A percentile compares a stretch with the other conserved stretches of the same genome.
Conservation (phyloP, 2,329 filamentous ascomycete species). For the Colletotrichum shisoi region DNA sequence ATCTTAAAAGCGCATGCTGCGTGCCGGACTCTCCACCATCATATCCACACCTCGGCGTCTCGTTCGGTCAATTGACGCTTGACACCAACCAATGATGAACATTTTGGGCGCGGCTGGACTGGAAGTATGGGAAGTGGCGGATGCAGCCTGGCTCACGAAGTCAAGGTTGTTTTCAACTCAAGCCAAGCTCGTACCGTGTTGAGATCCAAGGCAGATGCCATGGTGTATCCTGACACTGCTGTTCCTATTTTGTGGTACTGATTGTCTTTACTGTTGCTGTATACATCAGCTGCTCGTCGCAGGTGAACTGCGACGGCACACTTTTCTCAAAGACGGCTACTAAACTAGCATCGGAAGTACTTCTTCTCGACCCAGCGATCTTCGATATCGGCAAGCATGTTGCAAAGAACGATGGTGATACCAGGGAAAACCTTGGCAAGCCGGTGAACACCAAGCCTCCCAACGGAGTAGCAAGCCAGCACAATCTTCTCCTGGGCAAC, state of each 20-base stretch:
- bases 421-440: slow-evolving; percentile 88
- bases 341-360: slow-evolving; percentile 81
- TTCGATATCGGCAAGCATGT: slow-evolving; percentile 81
- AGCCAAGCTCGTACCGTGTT: not conserved
- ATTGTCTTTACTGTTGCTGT: slow-evolving; percentile 12
- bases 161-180: slow-evolving; percentile 8
- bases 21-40: slow-evolving; percentile 20
- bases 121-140: slow-evolving; percentile 4
- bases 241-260: slow-evolving; percentile 7
- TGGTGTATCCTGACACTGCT: slow-evolving; percentile 3
- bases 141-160: slow-evolving; percentile 14
- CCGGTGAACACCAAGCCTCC: slow-evolving; percentile 81
- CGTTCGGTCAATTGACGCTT: slow-evolving; percentile 26
- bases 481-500: slow-evolving; percentile 85
- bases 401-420: slow-evolving; percentile 84
- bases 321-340: not conserved
- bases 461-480: slow-evolving; percentile 91
- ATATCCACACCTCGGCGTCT: slow-evolving; percentile 29
- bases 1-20: slow-evolving; percentile 16
- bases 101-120: not conserved
- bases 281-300: not conserved
- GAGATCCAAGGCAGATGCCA: not conserved
- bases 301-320: not conserved
- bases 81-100: slow-evolving; percentile 6
- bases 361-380: slow-evolving; percentile 87